phyloP scores from a whole-genome alignment of 2,329 filamentous ascomycete genomes.

The Westerdykella sp. region DNA sequence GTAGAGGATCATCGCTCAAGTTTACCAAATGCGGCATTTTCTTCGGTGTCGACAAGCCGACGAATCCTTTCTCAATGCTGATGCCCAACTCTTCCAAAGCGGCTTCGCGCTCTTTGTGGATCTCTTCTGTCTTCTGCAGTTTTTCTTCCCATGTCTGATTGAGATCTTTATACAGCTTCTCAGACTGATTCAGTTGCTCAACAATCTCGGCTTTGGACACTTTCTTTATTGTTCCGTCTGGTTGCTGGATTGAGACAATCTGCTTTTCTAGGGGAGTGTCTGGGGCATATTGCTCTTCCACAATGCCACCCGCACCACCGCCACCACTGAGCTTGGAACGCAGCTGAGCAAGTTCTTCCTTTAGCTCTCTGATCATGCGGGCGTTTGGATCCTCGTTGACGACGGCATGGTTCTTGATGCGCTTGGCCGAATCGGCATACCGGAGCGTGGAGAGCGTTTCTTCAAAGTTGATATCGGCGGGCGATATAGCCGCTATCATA shows the following conservation, averaged over 20 bases:
- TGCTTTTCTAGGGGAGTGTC: conserved; percentile 92
- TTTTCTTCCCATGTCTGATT: conserved; percentile 99
- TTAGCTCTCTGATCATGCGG: conserved; percentile 95
- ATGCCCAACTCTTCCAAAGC: conserved; percentile 95
- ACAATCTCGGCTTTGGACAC: conserved; percentile 98
- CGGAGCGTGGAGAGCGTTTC: conserved; percentile 92
- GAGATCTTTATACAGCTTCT: conserved; percentile 90
- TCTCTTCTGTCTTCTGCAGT: conserved; percentile 86
- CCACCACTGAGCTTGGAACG: conserved; percentile 67
- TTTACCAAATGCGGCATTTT: conserved; percentile 99
- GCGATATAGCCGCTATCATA: conserved; percentile 98
- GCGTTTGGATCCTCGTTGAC: conserved; percentile 99
- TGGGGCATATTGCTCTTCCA: conserved; percentile 76
- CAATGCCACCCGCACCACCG: conserved; percentile 42
- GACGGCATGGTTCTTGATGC: conserved; percentile 99
- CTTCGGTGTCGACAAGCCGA: conserved; percentile 91
- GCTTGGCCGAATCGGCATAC: conserved; percentile 95
- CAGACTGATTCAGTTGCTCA: conserved; percentile 90
- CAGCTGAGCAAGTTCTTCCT: conserved; percentile 83
- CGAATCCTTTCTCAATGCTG: conserved; percentile 97
- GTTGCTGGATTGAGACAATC: conserved; percentile 84
- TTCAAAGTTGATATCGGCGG: conserved; percentile 98
- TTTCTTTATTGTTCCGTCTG: conserved; percentile 83
- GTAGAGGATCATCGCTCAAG: conserved; percentile 70
- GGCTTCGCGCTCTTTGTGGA: conserved; percentile 93